Evolutionary conservation across 2,329 filamentous ascomycete species (phyloP).

Genomic region (Pestalotiopsis sp.): DNA sequence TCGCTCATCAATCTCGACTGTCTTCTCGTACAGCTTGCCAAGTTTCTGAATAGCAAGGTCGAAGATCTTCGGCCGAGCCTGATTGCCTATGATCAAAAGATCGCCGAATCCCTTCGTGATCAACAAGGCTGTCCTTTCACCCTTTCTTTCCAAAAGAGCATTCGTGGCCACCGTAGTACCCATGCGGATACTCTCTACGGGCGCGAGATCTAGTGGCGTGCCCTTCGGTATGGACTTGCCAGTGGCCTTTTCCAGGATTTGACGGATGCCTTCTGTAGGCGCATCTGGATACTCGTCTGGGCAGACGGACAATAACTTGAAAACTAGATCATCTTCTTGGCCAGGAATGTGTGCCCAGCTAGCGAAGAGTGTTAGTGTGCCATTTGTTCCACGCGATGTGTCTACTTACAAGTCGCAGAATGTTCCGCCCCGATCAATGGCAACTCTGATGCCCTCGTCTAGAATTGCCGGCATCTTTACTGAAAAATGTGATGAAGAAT

Average conservation of each 20-base stretch:
- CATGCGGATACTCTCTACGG: constrained; percentile 60
- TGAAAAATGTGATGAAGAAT: not conserved
- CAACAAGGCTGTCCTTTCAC: constrained; percentile 70
- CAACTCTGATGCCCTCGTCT: constrained; percentile 17
- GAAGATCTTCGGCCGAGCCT: constrained; percentile 72
- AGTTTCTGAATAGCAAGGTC: constrained; percentile 70
- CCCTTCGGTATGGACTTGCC: constrained; percentile 53
- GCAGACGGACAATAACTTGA: constrained; percentile 76
- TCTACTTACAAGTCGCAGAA: constrained; percentile 64
- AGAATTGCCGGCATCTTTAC: not conserved
- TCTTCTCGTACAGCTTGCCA: constrained; percentile 67
- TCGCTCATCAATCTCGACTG: constrained; percentile 72
- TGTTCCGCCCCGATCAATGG: constrained; percentile 68
- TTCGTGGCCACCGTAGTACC: constrained; percentile 79
- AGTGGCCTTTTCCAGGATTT: constrained; percentile 65
- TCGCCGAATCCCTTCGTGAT: constrained; percentile 72
- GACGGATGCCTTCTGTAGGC: constrained; percentile 69
- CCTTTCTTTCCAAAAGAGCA: constrained; percentile 73
- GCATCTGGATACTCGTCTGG: constrained; percentile 72
- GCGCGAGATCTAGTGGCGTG: constrained; percentile 11
- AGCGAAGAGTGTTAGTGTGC: constrained; percentile 33
- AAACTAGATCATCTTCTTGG: constrained; percentile 64
- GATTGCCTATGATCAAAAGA: constrained; percentile 73
- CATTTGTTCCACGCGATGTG: constrained; percentile 62
- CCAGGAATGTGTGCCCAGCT: constrained; percentile 68